A percentile compares a stretch with the other conserved stretches of the same genome.
Evolutionary conservation across 495 filamentous ascomycete genomes (phyloP).

Genomic region (Trichoderma orchidacearum): DNA sequence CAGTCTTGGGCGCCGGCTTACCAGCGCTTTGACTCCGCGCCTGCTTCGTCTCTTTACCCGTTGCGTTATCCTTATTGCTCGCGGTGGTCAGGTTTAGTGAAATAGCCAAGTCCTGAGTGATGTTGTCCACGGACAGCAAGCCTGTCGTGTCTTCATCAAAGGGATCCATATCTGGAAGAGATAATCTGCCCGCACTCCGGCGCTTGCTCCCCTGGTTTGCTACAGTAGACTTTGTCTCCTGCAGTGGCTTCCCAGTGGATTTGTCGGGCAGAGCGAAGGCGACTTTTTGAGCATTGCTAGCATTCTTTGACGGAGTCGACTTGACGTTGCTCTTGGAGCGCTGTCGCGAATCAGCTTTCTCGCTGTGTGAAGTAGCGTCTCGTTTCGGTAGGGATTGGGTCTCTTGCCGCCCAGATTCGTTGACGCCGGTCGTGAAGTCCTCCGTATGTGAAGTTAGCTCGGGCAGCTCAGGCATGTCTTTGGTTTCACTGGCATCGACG

Average conservation of each 20-base stretch:
- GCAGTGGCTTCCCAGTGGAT: neutral
- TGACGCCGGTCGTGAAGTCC: neutral
- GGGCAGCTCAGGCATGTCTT: neutral
- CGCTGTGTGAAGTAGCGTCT: neutral
- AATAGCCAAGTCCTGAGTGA: neutral
- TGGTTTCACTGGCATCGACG: constrained; percentile 18
- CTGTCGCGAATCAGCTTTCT: neutral
- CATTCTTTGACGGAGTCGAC: neutral
- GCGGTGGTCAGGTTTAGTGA: neutral
- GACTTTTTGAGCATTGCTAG: constrained; percentile 1
- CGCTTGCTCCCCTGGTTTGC: constrained; percentile 4
- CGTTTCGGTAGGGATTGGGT: constrained; percentile 3
- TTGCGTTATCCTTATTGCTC: neutral
- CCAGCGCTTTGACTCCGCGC: neutral
- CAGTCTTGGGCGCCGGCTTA: neutral
- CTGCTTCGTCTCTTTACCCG: neutral
- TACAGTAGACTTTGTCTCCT: neutral
- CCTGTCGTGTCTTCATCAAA: neutral
- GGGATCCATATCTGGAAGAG: neutral
- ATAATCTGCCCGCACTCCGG: neutral
- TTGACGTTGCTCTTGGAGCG: neutral
- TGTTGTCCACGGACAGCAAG: neutral
- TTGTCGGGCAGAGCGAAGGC: constrained; percentile 2
- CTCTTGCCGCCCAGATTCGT: constrained; percentile 10
- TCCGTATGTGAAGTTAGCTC: constrained; percentile 10